These are phyloP conservation scores for Pyrenophora tritici-repentis DNA, from an alignment of 2,329 filamentous ascomycete genomes.

Conservation along the genomic window DNA sequence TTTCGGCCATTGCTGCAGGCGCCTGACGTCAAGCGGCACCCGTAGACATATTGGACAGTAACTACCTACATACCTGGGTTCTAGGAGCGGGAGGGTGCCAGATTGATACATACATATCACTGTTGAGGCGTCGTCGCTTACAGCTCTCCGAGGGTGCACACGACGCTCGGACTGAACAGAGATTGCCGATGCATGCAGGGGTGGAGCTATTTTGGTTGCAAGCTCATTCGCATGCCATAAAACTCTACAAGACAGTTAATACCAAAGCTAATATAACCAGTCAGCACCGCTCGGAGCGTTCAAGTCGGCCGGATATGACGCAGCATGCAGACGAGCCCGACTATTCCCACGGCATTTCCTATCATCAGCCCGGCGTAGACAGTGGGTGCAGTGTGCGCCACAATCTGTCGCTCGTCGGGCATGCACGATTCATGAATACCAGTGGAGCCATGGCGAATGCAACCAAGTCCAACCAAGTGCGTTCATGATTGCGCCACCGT, in stretches of 20 bases:
- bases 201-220: slow-evolving; percentile 5
- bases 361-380: not conserved
- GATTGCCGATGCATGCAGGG: slow-evolving; percentile 13
- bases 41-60: no score
- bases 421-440: slow-evolving; percentile 2
- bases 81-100: no score
- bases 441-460: slow-evolving; percentile 4
- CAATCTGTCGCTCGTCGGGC: slow-evolving; percentile 1
- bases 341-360: not conserved
- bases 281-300: slow-evolving; percentile 14
- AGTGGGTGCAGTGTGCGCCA: slow-evolving; percentile 1
- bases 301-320: slow-evolving; percentile 5
- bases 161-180: not conserved
- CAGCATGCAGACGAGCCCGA: no score
- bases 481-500: slow-evolving; percentile 13
- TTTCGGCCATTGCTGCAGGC: no score
- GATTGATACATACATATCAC: no score
- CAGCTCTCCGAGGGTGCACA: not conserved
- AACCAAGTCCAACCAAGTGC: slow-evolving; percentile 11
- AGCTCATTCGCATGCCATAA: slow-evolving; percentile 7
- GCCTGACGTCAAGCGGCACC: no score
- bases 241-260: slow-evolving; percentile 28
- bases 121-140: not conserved
- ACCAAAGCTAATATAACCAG: slow-evolving; percentile 18
- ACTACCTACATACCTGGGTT: no score